Evolutionary conservation across 164 flowering plant species (phyloP).

Genomic region (Litsea cubeba): DNA sequence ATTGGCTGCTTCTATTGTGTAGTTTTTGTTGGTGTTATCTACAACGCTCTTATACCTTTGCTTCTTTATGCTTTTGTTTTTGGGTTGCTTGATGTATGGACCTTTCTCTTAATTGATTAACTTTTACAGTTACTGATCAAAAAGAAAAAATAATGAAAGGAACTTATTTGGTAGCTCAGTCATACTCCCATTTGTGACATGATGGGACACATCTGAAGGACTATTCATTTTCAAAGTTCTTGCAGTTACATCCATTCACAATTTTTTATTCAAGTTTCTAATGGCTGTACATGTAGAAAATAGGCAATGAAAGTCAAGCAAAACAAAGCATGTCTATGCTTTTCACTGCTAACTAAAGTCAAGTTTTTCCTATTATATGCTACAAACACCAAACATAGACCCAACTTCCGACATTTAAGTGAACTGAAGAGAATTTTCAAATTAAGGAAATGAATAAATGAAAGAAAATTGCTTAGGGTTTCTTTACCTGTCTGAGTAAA

Average conservation of each 20-base stretch:
- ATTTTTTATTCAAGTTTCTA: not conserved
- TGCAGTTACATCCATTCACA: no score
- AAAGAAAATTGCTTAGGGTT: not conserved
- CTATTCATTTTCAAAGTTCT: no score
- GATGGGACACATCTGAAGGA: no score
- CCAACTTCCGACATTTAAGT: not conserved
- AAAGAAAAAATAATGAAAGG: not conserved
- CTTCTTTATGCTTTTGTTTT: no score
- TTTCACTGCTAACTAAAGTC: not conserved
- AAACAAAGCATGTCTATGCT: not conserved
- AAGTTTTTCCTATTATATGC: no score
- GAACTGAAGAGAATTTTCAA: slow-evolving; percentile 1
- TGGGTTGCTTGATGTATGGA: no score
- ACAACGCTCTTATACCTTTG: no score
- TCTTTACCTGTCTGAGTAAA: slow-evolving; percentile 81
- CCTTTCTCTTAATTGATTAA: no score
- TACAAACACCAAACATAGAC: no score
- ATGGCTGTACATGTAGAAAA: not conserved
- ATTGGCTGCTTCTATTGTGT: no score
- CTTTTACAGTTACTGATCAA: no score
- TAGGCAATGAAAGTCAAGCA: not conserved
- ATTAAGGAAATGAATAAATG: not conserved
- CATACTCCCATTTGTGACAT: not conserved
- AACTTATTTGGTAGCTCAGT: not conserved
- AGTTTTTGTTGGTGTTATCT: no score